Conservation (phyloP, 768 basidiomycete genomes). For the Kwoniella shandongensis region DNA sequence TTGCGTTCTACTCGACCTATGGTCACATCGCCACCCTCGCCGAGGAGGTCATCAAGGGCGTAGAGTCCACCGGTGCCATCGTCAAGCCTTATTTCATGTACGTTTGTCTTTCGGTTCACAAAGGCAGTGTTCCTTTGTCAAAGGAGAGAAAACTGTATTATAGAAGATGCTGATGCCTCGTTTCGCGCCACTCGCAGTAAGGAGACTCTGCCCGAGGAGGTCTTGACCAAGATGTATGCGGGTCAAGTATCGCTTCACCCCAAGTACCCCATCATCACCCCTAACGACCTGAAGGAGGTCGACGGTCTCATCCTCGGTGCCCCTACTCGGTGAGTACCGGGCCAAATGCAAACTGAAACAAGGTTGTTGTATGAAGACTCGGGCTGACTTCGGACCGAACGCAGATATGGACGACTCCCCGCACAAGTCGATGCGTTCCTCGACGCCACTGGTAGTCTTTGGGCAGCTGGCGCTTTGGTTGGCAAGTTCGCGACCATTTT, state of each 20-base stretch:
- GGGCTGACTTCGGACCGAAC: no score
- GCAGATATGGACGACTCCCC: constrained; percentile 56
- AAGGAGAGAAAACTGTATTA: no score
- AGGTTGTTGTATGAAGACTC: no score
- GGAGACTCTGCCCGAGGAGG: constrained; percentile 72
- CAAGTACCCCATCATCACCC: constrained; percentile 67
- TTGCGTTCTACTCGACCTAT: constrained; percentile 51
- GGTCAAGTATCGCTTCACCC: constrained; percentile 63
- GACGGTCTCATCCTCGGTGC: constrained; percentile 74
- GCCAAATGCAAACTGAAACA: no score
- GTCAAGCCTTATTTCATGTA: constrained; percentile 56
- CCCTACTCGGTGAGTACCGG: constrained; percentile 36
- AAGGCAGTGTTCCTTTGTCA: no score
- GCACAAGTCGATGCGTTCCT: constrained; percentile 54
- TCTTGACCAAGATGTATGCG: constrained; percentile 65
- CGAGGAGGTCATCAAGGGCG: constrained; percentile 50
- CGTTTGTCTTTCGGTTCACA: constrained; percentile 14
- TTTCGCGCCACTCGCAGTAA: constrained; percentile 45
- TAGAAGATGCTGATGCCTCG: no score
- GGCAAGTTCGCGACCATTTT: constrained; percentile 69
- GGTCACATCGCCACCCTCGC: constrained; percentile 52
- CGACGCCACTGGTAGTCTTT: constrained; percentile 66
- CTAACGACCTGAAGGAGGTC: constrained; percentile 58
- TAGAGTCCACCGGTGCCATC: constrained; percentile 50
- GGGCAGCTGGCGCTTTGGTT: constrained; percentile 58